Evolutionary conservation across 176 grass and related monocot species (phyloP), one percentile per base, ranked within the genome.

Genomic region (Triticum timopheevii): DNA sequence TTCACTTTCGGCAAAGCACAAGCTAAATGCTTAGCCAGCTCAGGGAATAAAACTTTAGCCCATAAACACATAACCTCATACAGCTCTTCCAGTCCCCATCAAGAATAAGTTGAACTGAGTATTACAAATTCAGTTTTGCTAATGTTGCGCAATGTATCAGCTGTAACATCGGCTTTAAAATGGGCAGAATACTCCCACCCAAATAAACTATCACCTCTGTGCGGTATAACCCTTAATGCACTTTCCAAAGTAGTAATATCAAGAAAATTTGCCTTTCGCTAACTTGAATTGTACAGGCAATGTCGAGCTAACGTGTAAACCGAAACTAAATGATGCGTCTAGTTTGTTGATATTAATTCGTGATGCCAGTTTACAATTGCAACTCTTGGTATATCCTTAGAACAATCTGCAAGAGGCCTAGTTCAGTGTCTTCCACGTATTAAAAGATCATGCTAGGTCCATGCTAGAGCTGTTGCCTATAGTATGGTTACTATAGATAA

Each of bases 21-120:
- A 23, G 76, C 42, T 25, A 52, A 64, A 78, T 86, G 65, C 34
- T 56, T 31, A 73, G 73, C 16, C 13, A 0, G 74, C 54, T 66
- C 6, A 33, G 39, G 6, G 66, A 89, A 85, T 80, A 89, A 35
- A 80, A 56, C 68, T 80, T 86, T 80, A 66, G n/a, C 17, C 22
- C 22, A 31, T 25, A 15, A 70, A 7, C 45, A 78, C 83, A 13
- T 4, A 62, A 45, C 34, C 15, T 0, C 24, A 69, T n/a, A 45
- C 17, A 35, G 16, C 49, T 23, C 50, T 22, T 76, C 39, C 50
- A 7, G 35, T 88, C 13, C 8, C n/a, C 16, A 65, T 84, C 9
- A n/a, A n/a, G 52, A 61, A 27, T 68, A 10, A 11, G 50, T 79
- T 59, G 16, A 79, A 84, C 4, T n/a, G 1, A 56, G 25, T 54